Evolutionary conservation across 306 rosid species (phyloP), one percentile per base, ranked within the genome.

Genomic region (Medicago lupulina): DNA sequence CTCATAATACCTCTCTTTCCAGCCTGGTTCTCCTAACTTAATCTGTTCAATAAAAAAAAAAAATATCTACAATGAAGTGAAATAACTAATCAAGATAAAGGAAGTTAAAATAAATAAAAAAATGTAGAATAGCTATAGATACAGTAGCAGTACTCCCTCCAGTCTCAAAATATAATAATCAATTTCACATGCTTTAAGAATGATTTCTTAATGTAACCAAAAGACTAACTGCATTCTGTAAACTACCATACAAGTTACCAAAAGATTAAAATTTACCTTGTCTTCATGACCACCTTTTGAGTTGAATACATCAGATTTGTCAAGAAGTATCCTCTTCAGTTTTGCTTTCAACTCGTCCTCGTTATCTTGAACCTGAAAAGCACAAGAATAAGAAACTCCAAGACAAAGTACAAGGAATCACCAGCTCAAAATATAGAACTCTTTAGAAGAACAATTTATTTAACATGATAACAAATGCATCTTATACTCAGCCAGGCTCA

Each of bases 1-100:
- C 75, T 90, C 95, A 78, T 95, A 95, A 81, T 95, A 95, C 75
- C 97, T 92, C 73, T 95, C 98, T 84, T 86, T 95, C 98, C 97
- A 92, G 71, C 98, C 98, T 8, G 92, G 87, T 62, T 49, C 93
- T 25, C 97, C 98, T 91, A 95, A 82, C 83, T 86, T 92, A 76
- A 92, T 80, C 98, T 95, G 78, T 81, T 11, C 15, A 68, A 6
- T 12, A n/a, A 6, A 46, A 46, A 14, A 74, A 53, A 21, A 21
- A 0, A 21, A 21, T 77, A 46, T n/a, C 73, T 2, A 36, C 16
- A 59, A 44, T 12, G n/a, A 12, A 44, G 6, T 12, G 50, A 44
- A 44, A 44, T 44, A 44, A 44, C 50, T 3, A 44, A 44, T 4
- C 15, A 44, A 44, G 50, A 44, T 44, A 12, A 44, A 44, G 50